Percentiles rank a stretch among this genome's conserved stretches.
Evolutionary conservation across 2,329 filamentous ascomycete genomes (phyloP).

Genomic region (Fusarium devonianum): DNA sequence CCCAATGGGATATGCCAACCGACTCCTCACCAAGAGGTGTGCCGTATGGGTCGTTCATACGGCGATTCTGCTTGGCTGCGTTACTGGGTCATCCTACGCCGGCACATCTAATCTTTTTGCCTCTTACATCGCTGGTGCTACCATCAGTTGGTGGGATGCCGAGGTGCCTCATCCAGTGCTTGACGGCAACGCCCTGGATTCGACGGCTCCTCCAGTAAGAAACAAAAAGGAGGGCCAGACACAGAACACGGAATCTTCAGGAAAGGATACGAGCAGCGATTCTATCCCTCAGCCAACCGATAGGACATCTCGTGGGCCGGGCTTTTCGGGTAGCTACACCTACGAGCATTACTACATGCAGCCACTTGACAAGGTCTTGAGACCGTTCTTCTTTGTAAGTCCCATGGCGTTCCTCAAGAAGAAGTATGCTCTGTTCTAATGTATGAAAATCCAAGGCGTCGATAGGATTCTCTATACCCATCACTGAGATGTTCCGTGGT

Average conservation of each 20-base stretch:
- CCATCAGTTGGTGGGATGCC: slow-evolving; percentile 66
- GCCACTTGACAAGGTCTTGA: slow-evolving; percentile 60
- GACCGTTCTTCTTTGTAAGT: slow-evolving; percentile 76
- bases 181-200: background rate
- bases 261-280: background rate
- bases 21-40: slow-evolving; percentile 41
- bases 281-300: too few relatives aligned
- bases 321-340: slow-evolving; percentile 5
- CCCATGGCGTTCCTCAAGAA: too few relatives aligned
- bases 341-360: slow-evolving; percentile 45
- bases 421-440: accelerated
- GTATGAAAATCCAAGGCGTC: slow-evolving; percentile 50
- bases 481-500: slow-evolving; percentile 71
- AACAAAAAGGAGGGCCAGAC: background rate
- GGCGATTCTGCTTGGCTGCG: slow-evolving; percentile 55
- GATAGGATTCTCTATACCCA: slow-evolving; percentile 81
- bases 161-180: slow-evolving; percentile 42
- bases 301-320: too few relatives aligned
- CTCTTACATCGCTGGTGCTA: slow-evolving; percentile 67
- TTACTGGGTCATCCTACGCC: slow-evolving; percentile 63
- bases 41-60: slow-evolving; percentile 57
- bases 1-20: slow-evolving; percentile 31
- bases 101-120: slow-evolving; percentile 70
- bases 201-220: too few relatives aligned
- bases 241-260: background rate